A percentile compares a stretch with the other conserved stretches of the same genome.
phyloP scores from a whole-genome alignment of 345 rosid species.

The Brassica cretica region DNA sequence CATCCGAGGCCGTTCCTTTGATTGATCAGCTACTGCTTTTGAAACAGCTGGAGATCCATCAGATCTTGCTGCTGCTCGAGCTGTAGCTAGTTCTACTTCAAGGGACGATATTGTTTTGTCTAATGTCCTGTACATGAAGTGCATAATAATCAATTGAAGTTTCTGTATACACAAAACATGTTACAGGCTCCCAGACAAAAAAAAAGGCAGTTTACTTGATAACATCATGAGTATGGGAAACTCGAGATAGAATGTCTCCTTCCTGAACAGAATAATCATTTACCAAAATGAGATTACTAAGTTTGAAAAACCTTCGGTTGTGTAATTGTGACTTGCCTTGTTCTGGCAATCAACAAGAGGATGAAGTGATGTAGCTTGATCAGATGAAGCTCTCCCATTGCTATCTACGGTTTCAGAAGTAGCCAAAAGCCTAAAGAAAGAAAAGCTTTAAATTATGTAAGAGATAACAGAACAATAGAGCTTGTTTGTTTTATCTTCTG shows the following conservation, averaged over 20 bases:
- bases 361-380: slow-evolving; percentile 45
- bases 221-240: slow-evolving; percentile 87
- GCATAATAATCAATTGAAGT: not conserved
- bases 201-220: slow-evolving; percentile 57
- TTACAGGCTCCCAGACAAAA: not conserved
- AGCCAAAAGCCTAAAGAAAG: slow-evolving; percentile 57
- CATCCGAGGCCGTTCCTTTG: slow-evolving; percentile 63
- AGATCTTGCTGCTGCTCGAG: slow-evolving; percentile 44
- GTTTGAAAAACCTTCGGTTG: not conserved
- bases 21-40: slow-evolving; percentile 44
- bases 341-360: slow-evolving; percentile 63
- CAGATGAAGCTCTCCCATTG: slow-evolving; percentile 41
- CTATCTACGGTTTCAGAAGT: slow-evolving; percentile 47
- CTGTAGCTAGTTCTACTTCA: slow-evolving; percentile 63
- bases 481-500: not conserved
- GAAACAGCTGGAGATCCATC: slow-evolving; percentile 41
- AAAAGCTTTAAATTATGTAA: not conserved
- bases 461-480: not conserved
- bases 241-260: slow-evolving; percentile 80
- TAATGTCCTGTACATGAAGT: slow-evolving; percentile 50
- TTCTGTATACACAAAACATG: slow-evolving; percentile 14
- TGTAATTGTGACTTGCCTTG: slow-evolving; percentile 56
- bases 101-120: slow-evolving; percentile 66
- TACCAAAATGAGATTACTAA: slow-evolving; percentile 39
- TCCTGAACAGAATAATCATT: slow-evolving; percentile 54